phyloP scores from a whole-genome alignment of 345 rosid species.

The Arabidopsis arenosa region DNA sequence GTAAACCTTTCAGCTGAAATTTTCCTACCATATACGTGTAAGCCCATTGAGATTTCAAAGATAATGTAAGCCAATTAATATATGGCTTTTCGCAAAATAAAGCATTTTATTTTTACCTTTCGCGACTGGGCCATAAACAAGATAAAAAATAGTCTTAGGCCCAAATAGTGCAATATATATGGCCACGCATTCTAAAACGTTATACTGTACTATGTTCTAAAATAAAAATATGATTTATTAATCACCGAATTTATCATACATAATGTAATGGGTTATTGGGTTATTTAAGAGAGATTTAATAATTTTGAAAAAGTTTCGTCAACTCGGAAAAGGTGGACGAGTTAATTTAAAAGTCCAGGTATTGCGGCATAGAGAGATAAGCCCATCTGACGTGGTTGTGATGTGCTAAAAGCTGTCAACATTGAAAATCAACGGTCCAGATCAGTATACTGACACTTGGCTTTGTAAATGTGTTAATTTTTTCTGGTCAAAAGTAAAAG shows the following conservation, averaged over 20 bases:
- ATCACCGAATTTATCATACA: neutral
- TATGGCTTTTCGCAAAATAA: neutral
- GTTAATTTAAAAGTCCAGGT: neutral
- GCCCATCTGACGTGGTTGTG: slow-evolving; percentile 39
- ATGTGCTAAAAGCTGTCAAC: slow-evolving; percentile 29
- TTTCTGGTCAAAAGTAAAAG: too few relatives aligned
- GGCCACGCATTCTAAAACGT: neutral
- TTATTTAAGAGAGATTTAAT: neutral
- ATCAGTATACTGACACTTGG: slow-evolving; percentile 32
- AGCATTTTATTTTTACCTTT: neutral
- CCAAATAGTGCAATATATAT: neutral
- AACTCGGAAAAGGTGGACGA: neutral
- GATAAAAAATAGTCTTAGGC: neutral
- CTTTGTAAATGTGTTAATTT: neutral
- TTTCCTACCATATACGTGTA: neutral
- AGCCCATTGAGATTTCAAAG: neutral
- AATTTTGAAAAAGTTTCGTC: neutral
- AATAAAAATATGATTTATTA: neutral
- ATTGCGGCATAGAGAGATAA: slow-evolving; percentile 24
- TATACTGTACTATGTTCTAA: too few relatives aligned
- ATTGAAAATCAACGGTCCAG: slow-evolving; percentile 31
- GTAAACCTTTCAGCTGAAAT: neutral
- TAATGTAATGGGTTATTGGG: neutral
- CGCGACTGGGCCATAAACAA: neutral
- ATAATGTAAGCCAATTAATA: neutral